Percentiles rank a stretch among this genome's conserved stretches.
Conservation (phyloP, 2,329 filamentous ascomycete species). For the Capronia coronata region DNA sequence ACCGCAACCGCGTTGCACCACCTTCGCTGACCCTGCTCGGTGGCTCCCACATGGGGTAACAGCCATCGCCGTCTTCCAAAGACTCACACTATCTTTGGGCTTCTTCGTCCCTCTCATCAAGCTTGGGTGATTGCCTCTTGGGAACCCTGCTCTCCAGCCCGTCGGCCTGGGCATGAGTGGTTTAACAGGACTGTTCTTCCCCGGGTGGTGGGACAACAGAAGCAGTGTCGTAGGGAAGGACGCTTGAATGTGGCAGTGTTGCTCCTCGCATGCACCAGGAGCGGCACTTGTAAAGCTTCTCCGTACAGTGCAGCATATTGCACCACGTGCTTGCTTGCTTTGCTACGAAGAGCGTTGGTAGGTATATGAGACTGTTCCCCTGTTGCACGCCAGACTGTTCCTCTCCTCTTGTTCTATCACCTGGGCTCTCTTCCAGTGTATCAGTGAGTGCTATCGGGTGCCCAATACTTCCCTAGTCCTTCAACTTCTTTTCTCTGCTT, state of each 20-base stretch:
- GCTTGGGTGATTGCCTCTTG: no score
- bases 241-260: slow-evolving; percentile 1
- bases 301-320: background rate
- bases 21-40: no score
- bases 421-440: background rate
- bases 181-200: no score
- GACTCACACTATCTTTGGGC: no score
- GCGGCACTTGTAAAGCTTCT: background rate
- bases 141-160: no score
- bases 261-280: background rate
- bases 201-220: no score
- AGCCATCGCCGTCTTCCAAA: no score
- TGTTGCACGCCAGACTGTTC: background rate
- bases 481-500: background rate
- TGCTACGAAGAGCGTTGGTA: background rate
- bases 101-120: no score
- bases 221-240: background rate
- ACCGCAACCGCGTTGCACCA: background rate
- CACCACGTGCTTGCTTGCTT: background rate
- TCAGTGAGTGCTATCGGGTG: background rate
- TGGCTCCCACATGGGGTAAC: no score
- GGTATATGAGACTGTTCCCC: slow-evolving; percentile 1
- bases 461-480: background rate
- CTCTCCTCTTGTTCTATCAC: background rate
- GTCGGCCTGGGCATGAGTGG: no score